Base-by-base conservation (phyloP, 192 early-diverging fungal species). In the Linnemannia schmuckeri region DNA sequence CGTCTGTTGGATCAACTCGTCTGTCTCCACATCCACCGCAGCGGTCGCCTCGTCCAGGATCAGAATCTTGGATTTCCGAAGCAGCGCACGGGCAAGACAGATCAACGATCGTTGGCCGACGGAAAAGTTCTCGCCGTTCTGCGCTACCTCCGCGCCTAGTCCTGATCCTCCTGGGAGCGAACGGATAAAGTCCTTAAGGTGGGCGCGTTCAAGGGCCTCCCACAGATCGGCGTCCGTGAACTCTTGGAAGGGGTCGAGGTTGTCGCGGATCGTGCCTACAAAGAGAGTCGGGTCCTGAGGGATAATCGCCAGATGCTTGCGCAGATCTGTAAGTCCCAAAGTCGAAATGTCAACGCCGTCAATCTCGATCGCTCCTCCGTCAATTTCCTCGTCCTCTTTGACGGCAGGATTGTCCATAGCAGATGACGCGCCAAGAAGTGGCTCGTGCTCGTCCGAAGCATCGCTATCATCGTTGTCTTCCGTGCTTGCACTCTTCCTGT, bases 1-100 rank as follows among this genome's bases (percentile, higher is more conserved):
- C 0, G 97, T 96, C 33, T 89, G 81, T 91, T 99, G 98, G 88
- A 99, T 98, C 30, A 90, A 89, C 63, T 91, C 91, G 79, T 99
- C 98, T 0, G 96, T 97, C 57, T 93, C 90, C 72, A 94, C 93
- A 85, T 99, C 98, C 0, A 98, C 95, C 17, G 70, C 88, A 3
- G 92, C 88, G 3, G 90, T 90, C 6, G 89, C 87, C 63, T 91
- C 90, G 35, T 91, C 90, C 80, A 91, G 66, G 46, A 91, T 75
- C 57, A 89, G 49, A 54, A 89, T 84, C 72, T 88, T 93, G 42
- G 93, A 90, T 37, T 92, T 88, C 76, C 92, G 93, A 35, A 97
- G 88, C 69, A 97, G 82, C 18, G 96, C 96, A 57, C 97, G 91
- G 9, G 96, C 96, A 37, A 97, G 90, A 78, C 95, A 95, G 54